phyloP scores from a whole-genome alignment of 1,139 yeast species.

The Debaryomyces udenii region DNA sequence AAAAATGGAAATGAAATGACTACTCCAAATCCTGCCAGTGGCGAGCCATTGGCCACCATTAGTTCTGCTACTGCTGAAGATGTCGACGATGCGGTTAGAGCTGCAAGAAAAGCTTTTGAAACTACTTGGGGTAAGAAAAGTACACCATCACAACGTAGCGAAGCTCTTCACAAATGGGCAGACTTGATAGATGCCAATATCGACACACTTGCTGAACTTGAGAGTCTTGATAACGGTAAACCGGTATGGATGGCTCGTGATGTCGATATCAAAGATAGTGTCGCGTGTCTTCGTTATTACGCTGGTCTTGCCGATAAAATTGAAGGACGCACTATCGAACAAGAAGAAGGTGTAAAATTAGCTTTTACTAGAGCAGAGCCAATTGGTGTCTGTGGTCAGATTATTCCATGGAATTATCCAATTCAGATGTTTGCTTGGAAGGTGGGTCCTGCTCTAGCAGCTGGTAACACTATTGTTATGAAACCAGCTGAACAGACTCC shows the following conservation, averaged over 20 bases:
- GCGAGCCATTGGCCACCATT: slow-evolving; percentile 54
- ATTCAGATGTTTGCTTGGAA: slow-evolving; percentile 41
- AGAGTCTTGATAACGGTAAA: slow-evolving; percentile 73
- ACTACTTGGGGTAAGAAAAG: slow-evolving; percentile 32
- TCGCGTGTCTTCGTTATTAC: slow-evolving; percentile 58
- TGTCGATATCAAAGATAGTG: slow-evolving; percentile 53
- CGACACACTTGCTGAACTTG: slow-evolving; percentile 59
- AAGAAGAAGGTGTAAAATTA: slow-evolving; percentile 71
- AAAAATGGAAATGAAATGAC: slow-evolving; percentile 53
- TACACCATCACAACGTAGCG: slow-evolving; percentile 48
- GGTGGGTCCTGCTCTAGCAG: slow-evolving; percentile 36
- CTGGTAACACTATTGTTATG: slow-evolving; percentile 37
- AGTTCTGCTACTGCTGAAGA: slow-evolving; percentile 60
- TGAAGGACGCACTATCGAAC: slow-evolving; percentile 60
- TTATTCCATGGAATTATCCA: slow-evolving; percentile 43
- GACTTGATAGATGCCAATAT: slow-evolving; percentile 54
- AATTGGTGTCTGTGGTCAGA: slow-evolving; percentile 42
- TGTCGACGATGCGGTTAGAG: slow-evolving; percentile 59
- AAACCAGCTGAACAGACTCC: slow-evolving; percentile 40
- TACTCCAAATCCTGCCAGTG: slow-evolving; percentile 59
- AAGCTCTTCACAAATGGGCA: slow-evolving; percentile 54
- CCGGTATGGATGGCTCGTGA: slow-evolving; percentile 45
- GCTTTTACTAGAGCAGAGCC: slow-evolving; percentile 53
- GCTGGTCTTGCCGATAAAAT: slow-evolving; percentile 78
- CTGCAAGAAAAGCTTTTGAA: slow-evolving; percentile 59